phyloP scores from a whole-genome alignment of 2,329 filamentous ascomycete species.

The Neoascochyta sp. region DNA sequence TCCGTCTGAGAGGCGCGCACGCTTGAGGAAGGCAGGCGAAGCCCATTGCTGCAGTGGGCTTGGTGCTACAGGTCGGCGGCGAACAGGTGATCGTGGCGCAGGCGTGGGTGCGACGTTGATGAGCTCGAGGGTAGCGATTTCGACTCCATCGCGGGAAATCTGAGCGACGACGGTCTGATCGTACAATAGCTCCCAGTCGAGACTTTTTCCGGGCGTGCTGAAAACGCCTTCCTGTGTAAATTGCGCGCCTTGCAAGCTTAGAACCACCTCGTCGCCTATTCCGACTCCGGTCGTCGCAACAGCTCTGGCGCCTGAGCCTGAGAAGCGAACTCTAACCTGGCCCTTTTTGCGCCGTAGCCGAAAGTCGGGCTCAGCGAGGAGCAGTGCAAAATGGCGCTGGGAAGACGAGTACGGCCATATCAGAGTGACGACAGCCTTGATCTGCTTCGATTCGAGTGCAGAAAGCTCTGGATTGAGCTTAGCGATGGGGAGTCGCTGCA shows the following conservation, averaged over 20 bases:
- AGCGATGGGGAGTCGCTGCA: slow-evolving; percentile 32
- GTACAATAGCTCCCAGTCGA: slow-evolving; percentile 57
- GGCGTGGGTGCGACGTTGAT: slow-evolving; percentile 39
- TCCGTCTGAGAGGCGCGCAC: slow-evolving; percentile 65
- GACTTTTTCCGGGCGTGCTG: slow-evolving; percentile 55
- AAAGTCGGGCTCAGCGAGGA: slow-evolving; percentile 81
- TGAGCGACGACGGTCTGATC: slow-evolving; percentile 34
- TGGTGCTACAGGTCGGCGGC: slow-evolving; percentile 7
- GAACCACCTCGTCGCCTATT: slow-evolving; percentile 70
- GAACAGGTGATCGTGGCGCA: slow-evolving; percentile 21
- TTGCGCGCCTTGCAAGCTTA: slow-evolving; percentile 65
- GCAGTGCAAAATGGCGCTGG: slow-evolving; percentile 67
- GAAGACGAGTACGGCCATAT: slow-evolving; percentile 89
- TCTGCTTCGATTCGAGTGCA: slow-evolving; percentile 28
- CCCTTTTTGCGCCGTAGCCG: slow-evolving; percentile 72
- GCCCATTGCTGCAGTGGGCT: slow-evolving; percentile 50
- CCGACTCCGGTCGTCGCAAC: slow-evolving; percentile 65
- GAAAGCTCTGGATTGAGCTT: slow-evolving; percentile 31
- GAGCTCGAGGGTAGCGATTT: slow-evolving; percentile 53
- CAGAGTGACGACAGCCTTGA: slow-evolving; percentile 75
- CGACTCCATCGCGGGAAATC: slow-evolving; percentile 46
- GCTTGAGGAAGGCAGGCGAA: slow-evolving; percentile 74
- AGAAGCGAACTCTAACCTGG: slow-evolving; percentile 75
- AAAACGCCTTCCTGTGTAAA: slow-evolving; percentile 58
- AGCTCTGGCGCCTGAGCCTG: slow-evolving; percentile 64